Evolutionary conservation across 495 filamentous ascomycete genomes (phyloP).

Genomic region (Penicillium flavigenum): DNA sequence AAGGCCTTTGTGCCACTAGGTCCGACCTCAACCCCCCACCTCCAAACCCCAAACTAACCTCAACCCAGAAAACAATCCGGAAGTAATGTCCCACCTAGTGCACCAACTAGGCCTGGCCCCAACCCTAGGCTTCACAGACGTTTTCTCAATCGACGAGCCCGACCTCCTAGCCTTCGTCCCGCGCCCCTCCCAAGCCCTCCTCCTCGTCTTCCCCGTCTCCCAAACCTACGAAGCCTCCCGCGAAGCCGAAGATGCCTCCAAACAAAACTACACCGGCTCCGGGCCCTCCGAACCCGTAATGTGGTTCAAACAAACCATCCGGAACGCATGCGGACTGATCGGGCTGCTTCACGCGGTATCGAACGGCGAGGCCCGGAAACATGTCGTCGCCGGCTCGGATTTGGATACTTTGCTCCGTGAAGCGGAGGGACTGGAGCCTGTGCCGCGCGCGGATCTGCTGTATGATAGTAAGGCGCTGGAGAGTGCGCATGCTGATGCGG

Average conservation of each 20-base stretch:
- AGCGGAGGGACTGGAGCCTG: slow-evolving; percentile 46
- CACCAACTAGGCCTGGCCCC: slow-evolving; percentile 71
- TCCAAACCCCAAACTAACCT: slow-evolving; percentile 20
- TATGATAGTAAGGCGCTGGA: slow-evolving; percentile 72
- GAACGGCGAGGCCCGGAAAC: slow-evolving; percentile 56
- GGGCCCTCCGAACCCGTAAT: slow-evolving; percentile 62
- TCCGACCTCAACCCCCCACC: slow-evolving; percentile 19
- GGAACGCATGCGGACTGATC: slow-evolving; percentile 83
- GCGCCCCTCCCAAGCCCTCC: slow-evolving; percentile 75
- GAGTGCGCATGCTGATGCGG: slow-evolving; percentile 68
- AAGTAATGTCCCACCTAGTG: slow-evolving; percentile 74
- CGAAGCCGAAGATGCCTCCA: slow-evolving; percentile 58
- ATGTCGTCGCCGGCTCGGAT: slow-evolving; percentile 45
- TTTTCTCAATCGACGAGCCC: slow-evolving; percentile 77
- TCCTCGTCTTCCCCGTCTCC: slow-evolving; percentile 84
- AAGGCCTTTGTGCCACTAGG: slow-evolving; percentile 54
- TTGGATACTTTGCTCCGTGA: slow-evolving; percentile 48
- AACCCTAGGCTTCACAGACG: slow-evolving; percentile 71
- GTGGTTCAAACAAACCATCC: slow-evolving; percentile 92
- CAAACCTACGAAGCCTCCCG: slow-evolving; percentile 66
- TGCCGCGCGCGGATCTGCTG: slow-evolving; percentile 65
- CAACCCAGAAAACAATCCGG: slow-evolving; percentile 66
- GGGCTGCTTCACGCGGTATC: slow-evolving; percentile 71
- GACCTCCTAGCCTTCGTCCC: slow-evolving; percentile 78
- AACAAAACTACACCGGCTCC: slow-evolving; percentile 50